phyloP scores from a whole-genome alignment of 768 basidiomycete genomes.

The Termitomyces sp. region DNA sequence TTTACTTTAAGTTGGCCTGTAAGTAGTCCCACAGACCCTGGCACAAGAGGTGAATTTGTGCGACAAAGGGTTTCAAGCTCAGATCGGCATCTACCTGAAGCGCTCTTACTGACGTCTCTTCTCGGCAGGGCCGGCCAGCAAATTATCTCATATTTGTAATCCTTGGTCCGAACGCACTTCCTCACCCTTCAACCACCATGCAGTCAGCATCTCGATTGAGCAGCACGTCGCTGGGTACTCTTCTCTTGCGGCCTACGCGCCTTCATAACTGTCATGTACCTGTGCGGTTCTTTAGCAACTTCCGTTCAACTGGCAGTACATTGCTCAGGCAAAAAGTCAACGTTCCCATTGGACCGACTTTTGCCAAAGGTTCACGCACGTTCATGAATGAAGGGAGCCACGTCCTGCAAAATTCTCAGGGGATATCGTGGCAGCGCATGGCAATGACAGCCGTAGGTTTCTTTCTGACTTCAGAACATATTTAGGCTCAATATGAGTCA shows the following conservation, averaged over 20 bases:
- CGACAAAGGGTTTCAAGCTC: too few species aligned
- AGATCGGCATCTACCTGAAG: too few species aligned
- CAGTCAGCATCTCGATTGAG: constrained; percentile 5
- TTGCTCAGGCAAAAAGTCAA: constrained; percentile 21
- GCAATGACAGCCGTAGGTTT: constrained; percentile 48
- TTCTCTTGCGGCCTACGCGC: constrained; percentile 5
- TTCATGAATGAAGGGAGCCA: constrained; percentile 39
- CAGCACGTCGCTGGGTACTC: constrained; percentile 6
- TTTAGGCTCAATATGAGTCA: neutral
- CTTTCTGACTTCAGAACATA: neutral
- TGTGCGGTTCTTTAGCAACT: constrained; percentile 19
- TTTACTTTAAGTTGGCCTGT: too few species aligned
- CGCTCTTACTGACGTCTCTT: constrained; percentile 3
- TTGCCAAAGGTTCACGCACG: constrained; percentile 33
- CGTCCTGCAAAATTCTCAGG: constrained; percentile 24
- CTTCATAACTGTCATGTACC: neutral
- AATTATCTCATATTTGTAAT: neutral
- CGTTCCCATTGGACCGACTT: constrained; percentile 15
- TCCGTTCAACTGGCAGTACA: constrained; percentile 24
- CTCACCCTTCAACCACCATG: constrained; percentile 7
- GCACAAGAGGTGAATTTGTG: too few species aligned
- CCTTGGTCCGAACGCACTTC: neutral
- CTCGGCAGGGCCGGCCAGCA: constrained; percentile 6
- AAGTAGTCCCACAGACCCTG: too few species aligned
- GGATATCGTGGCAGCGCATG: constrained; percentile 29